These are phyloP conservation scores for Coemansia aciculifera DNA, from an alignment of 192 early-diverging fungal species.

Conservation along the genomic window DNA sequence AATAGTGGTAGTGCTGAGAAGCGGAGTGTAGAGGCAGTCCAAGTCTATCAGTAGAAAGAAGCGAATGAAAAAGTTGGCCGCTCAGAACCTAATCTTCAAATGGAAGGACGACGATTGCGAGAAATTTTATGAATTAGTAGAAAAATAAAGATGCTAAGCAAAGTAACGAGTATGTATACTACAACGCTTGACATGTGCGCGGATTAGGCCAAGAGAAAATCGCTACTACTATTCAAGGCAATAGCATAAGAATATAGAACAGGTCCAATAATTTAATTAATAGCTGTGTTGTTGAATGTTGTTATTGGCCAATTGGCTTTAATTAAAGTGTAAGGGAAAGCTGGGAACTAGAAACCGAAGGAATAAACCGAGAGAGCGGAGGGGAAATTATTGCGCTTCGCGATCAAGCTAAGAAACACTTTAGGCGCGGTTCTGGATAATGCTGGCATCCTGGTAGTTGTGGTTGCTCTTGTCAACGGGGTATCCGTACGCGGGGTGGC, in stretches of 20 bases:
- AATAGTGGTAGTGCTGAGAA: not conserved
- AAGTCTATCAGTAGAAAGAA: no score
- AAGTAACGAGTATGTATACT: no score
- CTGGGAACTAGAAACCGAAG: not conserved
- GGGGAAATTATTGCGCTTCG: conserved; percentile 3
- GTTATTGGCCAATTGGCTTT: not conserved
- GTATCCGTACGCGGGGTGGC: conserved; percentile 13
- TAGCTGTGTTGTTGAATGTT: not conserved
- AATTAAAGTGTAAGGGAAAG: not conserved
- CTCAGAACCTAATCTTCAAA: no score
- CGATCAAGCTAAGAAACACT: not conserved
- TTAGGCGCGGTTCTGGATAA: conserved; percentile 53
- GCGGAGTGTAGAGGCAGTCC: no score
- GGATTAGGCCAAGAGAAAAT: not conserved
- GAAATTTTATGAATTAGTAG: no score
- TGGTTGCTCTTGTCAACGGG: conserved; percentile 23
- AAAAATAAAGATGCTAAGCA: no score
- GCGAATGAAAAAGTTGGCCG: no score
- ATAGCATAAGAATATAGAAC: not conserved
- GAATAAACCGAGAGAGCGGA: conserved; percentile 3
- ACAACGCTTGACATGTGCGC: no score
- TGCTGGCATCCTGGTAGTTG: conserved; percentile 44
- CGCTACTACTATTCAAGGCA: not conserved
- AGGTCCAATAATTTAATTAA: not conserved
- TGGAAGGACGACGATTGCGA: no score